Percentiles rank a stretch among this genome's conserved stretches.
Evolutionary conservation across 2,329 filamentous ascomycete genomes (phyloP).

Genomic region (Diaporthe citri): DNA sequence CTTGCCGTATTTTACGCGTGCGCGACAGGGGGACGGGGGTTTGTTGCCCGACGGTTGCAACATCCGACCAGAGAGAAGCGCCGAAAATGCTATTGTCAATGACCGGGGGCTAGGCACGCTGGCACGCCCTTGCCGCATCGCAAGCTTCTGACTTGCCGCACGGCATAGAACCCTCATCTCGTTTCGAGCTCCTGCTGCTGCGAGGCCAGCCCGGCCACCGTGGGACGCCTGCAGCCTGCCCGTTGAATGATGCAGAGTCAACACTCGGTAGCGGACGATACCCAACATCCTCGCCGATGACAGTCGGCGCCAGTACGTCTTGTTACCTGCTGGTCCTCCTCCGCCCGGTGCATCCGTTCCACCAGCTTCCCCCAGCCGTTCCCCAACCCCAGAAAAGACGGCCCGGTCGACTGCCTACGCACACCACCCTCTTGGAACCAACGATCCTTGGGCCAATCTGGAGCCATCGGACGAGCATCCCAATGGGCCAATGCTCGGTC

Average conservation of each 20-base stretch:
- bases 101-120: slow-evolving; percentile 19
- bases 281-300: not conserved
- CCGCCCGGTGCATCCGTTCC: not conserved
- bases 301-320: too few species aligned
- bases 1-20: slow-evolving; percentile 26
- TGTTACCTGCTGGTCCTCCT: not conserved
- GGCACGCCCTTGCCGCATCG: not conserved
- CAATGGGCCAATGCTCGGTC: slow-evolving; percentile 47
- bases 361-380: not conserved
- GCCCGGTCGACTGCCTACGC: slow-evolving; percentile 37
- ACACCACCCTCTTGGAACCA: slow-evolving; percentile 35
- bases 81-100: slow-evolving; percentile 15
- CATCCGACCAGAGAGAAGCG: slow-evolving; percentile 24
- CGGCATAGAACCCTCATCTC: not conserved
- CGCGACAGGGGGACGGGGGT: not conserved
- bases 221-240: not conserved
- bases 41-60: slow-evolving; percentile 23
- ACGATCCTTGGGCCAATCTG: slow-evolving; percentile 32
- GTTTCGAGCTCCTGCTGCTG: slow-evolving; percentile 13
- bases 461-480: slow-evolving; percentile 40
- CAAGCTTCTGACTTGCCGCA: slow-evolving; percentile 29
- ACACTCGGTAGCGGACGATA: not conserved
- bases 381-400: slow-evolving; percentile 5
- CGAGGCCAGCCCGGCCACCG: not conserved
- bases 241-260: not conserved